phyloP scores from a whole-genome alignment of 441 rosid genomes.

The Gossypium laxum region DNA sequence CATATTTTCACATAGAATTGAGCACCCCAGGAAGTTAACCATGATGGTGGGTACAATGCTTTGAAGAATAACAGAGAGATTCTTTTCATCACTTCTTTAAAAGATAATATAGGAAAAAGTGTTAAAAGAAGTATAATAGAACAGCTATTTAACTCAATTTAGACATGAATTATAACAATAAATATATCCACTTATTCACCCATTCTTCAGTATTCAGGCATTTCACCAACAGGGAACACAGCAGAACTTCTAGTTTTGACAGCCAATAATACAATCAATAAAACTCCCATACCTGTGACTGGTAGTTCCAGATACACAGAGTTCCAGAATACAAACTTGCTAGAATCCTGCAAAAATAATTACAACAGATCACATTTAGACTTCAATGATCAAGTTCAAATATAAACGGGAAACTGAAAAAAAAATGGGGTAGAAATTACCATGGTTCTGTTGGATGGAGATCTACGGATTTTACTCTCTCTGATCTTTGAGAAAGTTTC shows the following conservation, averaged over 20 bases:
- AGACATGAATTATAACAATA: neutral
- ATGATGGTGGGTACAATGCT: neutral
- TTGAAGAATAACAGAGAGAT: neutral
- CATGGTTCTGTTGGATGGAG: slow-evolving; percentile 88
- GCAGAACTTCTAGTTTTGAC: neutral
- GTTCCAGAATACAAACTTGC: slow-evolving; percentile 70
- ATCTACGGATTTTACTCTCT: slow-evolving; percentile 81
- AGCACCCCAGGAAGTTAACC: neutral
- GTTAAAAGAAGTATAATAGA: neutral
- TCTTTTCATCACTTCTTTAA: neutral
- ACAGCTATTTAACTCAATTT: neutral
- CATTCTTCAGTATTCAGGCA: neutral
- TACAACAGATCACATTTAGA: neutral
- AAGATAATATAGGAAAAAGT: neutral
- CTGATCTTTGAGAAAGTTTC: slow-evolving; percentile 66
- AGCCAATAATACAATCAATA: neutral
- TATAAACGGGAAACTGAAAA: neutral
- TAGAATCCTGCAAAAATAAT: slow-evolving; percentile 44
- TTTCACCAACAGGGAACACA: neutral
- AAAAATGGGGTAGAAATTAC: slow-evolving; percentile 28
- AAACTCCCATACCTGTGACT: slow-evolving; percentile 48
- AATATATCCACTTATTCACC: neutral
- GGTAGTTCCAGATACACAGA: slow-evolving; percentile 69
- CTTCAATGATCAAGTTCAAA: neutral
- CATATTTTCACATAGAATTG: neutral